Percentiles rank a stretch among this genome's conserved stretches.
These are phyloP conservation scores for Calonectria montana DNA, from an alignment of 2,329 filamentous ascomycete species.

Conservation along the genomic window DNA sequence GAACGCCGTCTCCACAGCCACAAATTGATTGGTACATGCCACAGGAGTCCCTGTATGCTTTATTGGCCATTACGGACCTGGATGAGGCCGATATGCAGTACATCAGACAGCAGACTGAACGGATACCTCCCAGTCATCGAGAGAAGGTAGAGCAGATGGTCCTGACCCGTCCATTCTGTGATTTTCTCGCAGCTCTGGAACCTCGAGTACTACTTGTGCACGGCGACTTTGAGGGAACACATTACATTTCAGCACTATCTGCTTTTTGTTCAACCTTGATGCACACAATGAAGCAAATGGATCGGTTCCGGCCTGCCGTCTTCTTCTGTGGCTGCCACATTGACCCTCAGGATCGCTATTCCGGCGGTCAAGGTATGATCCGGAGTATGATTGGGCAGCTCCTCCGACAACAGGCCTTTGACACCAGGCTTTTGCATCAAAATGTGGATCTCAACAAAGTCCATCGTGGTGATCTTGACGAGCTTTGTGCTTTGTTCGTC, in stretches of 20 bases:
- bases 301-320: background rate
- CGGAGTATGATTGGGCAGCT: background rate
- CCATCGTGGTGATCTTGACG: background rate
- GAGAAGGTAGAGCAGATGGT: background rate
- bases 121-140: background rate
- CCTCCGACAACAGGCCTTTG: background rate
- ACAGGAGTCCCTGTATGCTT: background rate
- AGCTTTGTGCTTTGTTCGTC: background rate
- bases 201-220: background rate
- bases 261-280: background rate
- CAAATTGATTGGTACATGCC: background rate
- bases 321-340: background rate
- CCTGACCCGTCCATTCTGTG: background rate
- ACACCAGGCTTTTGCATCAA: background rate
- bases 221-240: background rate
- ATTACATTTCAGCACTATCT: background rate
- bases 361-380: background rate
- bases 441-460: background rate
- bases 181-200: background rate
- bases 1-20: background rate
- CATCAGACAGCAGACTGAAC: background rate
- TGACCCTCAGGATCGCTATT: background rate
- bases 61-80: background rate
- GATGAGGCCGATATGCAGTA: background rate
- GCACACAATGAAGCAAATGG: background rate